Percentiles rank a stretch among this genome's conserved stretches.
Conservation (phyloP, 805 yeast species). For the Geotrichum ghanense region DNA sequence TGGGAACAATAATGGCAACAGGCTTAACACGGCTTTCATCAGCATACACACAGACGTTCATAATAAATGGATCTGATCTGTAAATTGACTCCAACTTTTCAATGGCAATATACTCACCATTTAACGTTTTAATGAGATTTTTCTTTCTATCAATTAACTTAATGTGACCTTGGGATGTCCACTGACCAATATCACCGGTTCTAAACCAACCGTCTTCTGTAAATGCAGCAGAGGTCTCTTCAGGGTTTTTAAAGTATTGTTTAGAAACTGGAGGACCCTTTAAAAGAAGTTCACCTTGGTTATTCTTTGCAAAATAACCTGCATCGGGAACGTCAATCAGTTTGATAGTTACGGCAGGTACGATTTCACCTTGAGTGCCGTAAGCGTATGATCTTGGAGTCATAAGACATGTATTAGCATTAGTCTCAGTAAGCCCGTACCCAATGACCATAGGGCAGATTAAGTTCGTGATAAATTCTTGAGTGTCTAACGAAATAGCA, state of each 20-base stretch:
- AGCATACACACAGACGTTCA: slow-evolving; percentile 86
- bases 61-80: slow-evolving; percentile 67
- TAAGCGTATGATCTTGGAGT: slow-evolving; percentile 54
- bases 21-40: slow-evolving; percentile 84
- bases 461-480: slow-evolving; percentile 62
- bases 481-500: slow-evolving; percentile 72
- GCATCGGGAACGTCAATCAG: slow-evolving; percentile 85
- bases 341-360: slow-evolving; percentile 77
- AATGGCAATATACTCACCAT: slow-evolving; percentile 96
- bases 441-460: slow-evolving; percentile 86
- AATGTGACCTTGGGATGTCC: slow-evolving; percentile 72
- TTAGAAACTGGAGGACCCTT: slow-evolving; percentile 61
- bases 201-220: slow-evolving; percentile 85
- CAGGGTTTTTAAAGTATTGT: slow-evolving; percentile 72
- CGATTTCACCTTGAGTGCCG: slow-evolving; percentile 73
- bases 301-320: slow-evolving; percentile 78
- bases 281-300: slow-evolving; percentile 87
- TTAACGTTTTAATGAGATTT: slow-evolving; percentile 88
- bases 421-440: slow-evolving; percentile 93
- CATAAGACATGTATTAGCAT: slow-evolving; percentile 72
- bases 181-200: slow-evolving; percentile 95
- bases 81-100: slow-evolving; percentile 89
- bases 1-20: slow-evolving; percentile 79
- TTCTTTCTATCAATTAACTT: slow-evolving; percentile 87
- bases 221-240: slow-evolving; percentile 68